Conservation (phyloP, 2,329 filamentous ascomycete species). For the Raffaelea ambrosiae region DNA sequence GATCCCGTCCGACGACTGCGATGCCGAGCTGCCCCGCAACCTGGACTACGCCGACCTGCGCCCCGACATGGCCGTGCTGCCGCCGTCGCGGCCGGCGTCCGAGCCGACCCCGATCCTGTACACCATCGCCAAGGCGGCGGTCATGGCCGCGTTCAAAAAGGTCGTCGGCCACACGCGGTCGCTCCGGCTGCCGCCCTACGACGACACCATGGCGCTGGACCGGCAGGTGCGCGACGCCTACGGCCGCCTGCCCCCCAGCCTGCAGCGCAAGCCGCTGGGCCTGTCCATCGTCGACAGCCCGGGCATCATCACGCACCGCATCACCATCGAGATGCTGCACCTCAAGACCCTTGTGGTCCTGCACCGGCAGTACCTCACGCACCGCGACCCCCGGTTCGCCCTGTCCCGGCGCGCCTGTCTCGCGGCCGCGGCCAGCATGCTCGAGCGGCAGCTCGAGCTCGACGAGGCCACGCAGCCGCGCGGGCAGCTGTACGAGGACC, state of each 20-base stretch:
- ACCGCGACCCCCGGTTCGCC: neutral
- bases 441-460: constrained; percentile 21
- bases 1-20: constrained; percentile 19
- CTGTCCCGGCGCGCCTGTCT: constrained; percentile 13
- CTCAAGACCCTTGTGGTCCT: constrained; percentile 23
- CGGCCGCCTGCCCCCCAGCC: constrained; percentile 13
- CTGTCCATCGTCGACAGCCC: constrained; percentile 20
- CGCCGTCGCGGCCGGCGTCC: constrained; percentile 16
- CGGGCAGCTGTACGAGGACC: constrained; percentile 31
- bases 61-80: constrained; percentile 19
- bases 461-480: constrained; percentile 26
- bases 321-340: constrained; percentile 21
- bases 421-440: constrained; percentile 16
- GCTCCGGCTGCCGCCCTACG: neutral
- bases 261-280: constrained; percentile 17
- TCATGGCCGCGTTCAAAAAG: constrained; percentile 13
- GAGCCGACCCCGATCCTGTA: constrained; percentile 16
- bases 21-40: constrained; percentile 17
- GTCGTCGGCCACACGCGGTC: constrained; percentile 2
- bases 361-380: constrained; percentile 20
- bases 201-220: neutral
- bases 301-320: constrained; percentile 17
- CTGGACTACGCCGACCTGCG: no score
- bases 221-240: constrained; percentile 11
- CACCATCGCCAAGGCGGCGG: constrained; percentile 18